Conservation (phyloP, 805 yeast genomes). For the Teunomyces aglyptinius region DNA sequence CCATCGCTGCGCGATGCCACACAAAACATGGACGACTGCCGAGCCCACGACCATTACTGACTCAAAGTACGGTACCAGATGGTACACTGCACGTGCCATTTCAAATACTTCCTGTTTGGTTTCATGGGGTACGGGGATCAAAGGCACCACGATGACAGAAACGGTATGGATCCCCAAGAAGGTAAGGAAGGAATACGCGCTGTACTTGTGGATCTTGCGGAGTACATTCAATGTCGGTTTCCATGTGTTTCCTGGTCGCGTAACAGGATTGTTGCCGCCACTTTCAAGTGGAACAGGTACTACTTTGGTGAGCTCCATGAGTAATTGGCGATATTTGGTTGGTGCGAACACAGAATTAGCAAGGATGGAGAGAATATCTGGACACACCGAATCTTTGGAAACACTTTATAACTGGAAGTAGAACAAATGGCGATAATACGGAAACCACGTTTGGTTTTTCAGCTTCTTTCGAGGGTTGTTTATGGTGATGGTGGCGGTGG, state of each 20-base stretch:
- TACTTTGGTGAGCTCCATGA: background rate
- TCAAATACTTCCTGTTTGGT: slow-evolving; percentile 55
- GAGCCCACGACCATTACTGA: slow-evolving; percentile 46
- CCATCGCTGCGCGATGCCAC: slow-evolving; percentile 51
- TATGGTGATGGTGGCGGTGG: background rate
- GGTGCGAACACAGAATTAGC: background rate
- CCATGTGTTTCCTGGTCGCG: background rate
- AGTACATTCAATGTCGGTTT: slow-evolving; percentile 2
- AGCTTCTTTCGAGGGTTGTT: no score
- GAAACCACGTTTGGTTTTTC: background rate
- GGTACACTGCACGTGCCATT: slow-evolving; percentile 62
- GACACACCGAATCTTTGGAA: no score
- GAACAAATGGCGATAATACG: no score
- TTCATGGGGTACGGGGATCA: slow-evolving; percentile 36
- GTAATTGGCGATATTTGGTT: background rate
- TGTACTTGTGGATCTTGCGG: slow-evolving; percentile 50
- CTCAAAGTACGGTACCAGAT: slow-evolving; percentile 49
- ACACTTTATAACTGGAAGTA: no score
- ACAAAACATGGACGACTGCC: slow-evolving; percentile 45
- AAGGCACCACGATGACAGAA: slow-evolving; percentile 55
- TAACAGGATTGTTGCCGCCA: background rate
- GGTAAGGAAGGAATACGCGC: slow-evolving; percentile 55
- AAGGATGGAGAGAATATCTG: background rate
- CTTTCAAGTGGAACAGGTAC: background rate
- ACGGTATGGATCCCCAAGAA: slow-evolving; percentile 59